phyloP scores from a whole-genome alignment of 495 filamentous ascomycete species.

The Pyrenula aspistea region DNA sequence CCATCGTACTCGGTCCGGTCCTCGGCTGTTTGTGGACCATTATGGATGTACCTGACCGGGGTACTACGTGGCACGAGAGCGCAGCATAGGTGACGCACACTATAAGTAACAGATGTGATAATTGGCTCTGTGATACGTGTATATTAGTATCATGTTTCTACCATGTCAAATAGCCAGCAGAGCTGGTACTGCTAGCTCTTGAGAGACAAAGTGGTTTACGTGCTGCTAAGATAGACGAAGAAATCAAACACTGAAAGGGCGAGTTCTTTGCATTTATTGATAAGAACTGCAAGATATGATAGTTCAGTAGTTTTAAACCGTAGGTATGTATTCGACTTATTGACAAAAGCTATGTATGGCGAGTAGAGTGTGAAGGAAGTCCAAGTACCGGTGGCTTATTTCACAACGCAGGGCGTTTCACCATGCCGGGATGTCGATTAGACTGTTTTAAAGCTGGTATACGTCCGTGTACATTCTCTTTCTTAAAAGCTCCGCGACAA shows the following conservation, averaged over 20 bases:
- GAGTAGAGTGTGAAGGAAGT: not conserved
- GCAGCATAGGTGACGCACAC: not conserved
- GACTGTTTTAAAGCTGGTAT: too few species aligned
- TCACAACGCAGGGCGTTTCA: conserved; percentile 6
- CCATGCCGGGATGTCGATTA: conserved; percentile 1
- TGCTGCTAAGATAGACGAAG: not conserved
- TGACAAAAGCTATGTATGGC: not conserved
- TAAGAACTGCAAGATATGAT: not conserved
- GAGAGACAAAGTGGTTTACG: not conserved
- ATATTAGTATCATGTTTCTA: not conserved
- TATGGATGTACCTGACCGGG: not conserved
- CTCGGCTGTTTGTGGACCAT: not conserved
- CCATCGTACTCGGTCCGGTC: not conserved
- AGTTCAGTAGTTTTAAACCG: not conserved
- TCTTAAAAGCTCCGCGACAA: too few species aligned
- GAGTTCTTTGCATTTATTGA: not conserved
- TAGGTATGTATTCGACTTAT: not conserved
- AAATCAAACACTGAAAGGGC: not conserved
- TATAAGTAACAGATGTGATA: not conserved
- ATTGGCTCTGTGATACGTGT: not conserved
- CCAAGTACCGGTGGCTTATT: conserved; percentile 2
- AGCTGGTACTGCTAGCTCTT: not conserved
- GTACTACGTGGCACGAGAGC: not conserved
- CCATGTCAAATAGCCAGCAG: not conserved
- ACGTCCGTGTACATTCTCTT: too few species aligned